Base-by-base conservation (phyloP, 495 filamentous ascomycete species). In the Trichocladium uniseriatum region DNA sequence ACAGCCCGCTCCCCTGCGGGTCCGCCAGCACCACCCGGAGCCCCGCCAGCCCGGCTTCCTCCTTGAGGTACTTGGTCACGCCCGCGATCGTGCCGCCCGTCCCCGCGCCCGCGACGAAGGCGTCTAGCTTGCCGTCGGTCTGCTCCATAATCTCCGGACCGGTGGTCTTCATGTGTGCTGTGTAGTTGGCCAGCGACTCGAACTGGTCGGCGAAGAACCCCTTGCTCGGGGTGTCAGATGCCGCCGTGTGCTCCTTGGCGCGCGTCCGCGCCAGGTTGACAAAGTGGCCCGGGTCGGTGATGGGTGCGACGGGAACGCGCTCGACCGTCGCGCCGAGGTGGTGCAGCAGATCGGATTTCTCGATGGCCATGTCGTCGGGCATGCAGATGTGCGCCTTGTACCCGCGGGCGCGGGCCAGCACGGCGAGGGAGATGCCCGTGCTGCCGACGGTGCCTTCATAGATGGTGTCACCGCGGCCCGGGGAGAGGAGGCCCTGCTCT, bases 191-290 rank as follows among this genome's bases (percentile, higher is more conserved):
- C 38, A 74, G 67, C 44, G 82, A 91, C 67, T 99, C 92, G 66
- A 99, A 99, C 61, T 99, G 92, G 62, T 99, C 86, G 0, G 89
- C 89, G 66, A 99, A 99, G 67, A 91, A 92, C 13, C 92, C 92
- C 18, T 67, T 62, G 61, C 69, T 71, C 9, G 51, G 58, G 44
- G 70, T 70, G 15, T 69, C 68, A 8, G 53, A 47, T 6, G 60
- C 62, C 0, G 61, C 59, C 0, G 82, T 74, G 60, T 95, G 92
- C 39, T 84, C 77, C 34, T 63, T 61, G 0, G 92, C 89, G 36
- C 87, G 79, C 19, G 70, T 70, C n/a, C 89, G 80, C 7, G 92
- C 94, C 1, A 86, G 73, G 67, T 99, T 99, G 58, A 99, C 92
- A 63, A 94, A 99, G 64, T 97, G 94, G 38, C 84, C 77, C 29